Evolutionary conservation across 345 rosid species (phyloP).

Genomic region (Euphorbia pulcherrima): DNA sequence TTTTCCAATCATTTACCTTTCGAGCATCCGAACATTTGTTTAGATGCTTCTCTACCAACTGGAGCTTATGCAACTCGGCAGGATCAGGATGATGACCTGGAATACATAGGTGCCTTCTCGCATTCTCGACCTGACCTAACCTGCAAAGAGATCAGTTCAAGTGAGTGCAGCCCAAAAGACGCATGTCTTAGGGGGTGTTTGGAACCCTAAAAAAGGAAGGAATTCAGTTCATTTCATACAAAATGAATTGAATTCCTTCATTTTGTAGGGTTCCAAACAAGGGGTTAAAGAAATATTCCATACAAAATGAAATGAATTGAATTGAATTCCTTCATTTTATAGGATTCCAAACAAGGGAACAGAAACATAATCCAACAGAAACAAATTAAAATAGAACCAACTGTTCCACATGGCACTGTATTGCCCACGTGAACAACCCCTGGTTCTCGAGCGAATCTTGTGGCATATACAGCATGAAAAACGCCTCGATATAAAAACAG

Average conservation of each 20-base stretch:
- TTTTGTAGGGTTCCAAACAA: no score
- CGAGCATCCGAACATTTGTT: constrained; percentile 70
- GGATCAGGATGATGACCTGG: constrained; percentile 59
- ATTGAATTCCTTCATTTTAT: no score
- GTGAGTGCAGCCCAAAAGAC: constrained; percentile 4
- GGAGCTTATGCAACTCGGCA: constrained; percentile 53
- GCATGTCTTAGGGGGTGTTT: not conserved
- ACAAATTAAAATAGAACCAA: not conserved
- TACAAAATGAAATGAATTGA: no score
- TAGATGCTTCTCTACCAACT: constrained; percentile 63
- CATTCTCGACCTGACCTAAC: constrained; percentile 80
- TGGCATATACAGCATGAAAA: not conserved
- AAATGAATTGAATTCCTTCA: no score
- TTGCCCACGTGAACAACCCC: not conserved
- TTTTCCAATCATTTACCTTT: constrained; percentile 65
- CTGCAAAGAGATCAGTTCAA: constrained; percentile 44
- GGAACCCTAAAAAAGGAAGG: no score
- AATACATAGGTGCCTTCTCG: constrained; percentile 52
- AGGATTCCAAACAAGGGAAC: no score
- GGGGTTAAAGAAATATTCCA: no score
- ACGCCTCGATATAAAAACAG: not conserved
- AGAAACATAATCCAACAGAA: constrained; percentile 7
- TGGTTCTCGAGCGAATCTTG: not conserved
- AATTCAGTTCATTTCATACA: no score
- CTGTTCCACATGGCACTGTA: not conserved